phyloP scores from a whole-genome alignment of 345 rosid species.

The Cardamine resedifolia region DNA sequence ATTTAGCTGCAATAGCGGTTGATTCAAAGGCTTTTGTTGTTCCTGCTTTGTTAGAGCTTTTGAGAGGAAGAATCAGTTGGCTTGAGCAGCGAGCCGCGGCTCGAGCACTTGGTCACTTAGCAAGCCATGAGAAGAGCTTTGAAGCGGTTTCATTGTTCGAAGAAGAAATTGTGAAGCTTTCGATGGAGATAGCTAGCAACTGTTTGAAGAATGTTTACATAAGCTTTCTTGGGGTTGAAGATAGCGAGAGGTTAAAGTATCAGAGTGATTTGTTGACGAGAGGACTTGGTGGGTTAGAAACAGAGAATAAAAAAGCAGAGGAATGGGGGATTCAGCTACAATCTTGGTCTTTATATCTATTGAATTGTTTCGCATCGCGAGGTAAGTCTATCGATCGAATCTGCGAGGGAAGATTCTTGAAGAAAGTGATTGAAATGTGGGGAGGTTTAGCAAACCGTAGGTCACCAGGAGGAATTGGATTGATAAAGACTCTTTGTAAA shows the following conservation, averaged over 20 bases:
- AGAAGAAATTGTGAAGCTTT: slow-evolving; percentile 48
- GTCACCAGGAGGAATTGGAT: slow-evolving; percentile 68
- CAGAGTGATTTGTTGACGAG: slow-evolving; percentile 71
- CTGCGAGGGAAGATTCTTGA: slow-evolving; percentile 52
- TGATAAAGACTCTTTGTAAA: slow-evolving; percentile 57
- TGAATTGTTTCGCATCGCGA: slow-evolving; percentile 65
- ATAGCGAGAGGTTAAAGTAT: slow-evolving; percentile 53
- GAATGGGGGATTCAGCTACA: slow-evolving; percentile 84
- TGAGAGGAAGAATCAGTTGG: slow-evolving; percentile 80
- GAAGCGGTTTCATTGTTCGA: slow-evolving; percentile 51
- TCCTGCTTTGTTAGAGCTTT: slow-evolving; percentile 66
- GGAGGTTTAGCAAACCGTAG: slow-evolving; percentile 58
- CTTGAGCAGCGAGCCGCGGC: slow-evolving; percentile 88
- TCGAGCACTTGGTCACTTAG: slow-evolving; percentile 69
- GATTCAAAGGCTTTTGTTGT: slow-evolving; percentile 53
- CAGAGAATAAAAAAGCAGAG: slow-evolving; percentile 65
- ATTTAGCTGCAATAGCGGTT: slow-evolving; percentile 54
- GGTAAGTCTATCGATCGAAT: slow-evolving; percentile 48
- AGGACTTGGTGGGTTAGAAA: slow-evolving; percentile 66
- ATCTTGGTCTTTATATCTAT: slow-evolving; percentile 65
- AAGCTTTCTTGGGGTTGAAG: slow-evolving; percentile 49
- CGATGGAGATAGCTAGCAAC: slow-evolving; percentile 52
- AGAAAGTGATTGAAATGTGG: slow-evolving; percentile 54
- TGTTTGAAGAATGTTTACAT: slow-evolving; percentile 53
- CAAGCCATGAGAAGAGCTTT: slow-evolving; percentile 58